These are phyloP conservation scores for Melaleuca alternifolia DNA, from an alignment of 345 rosid genomes.

Conservation along the genomic window DNA sequence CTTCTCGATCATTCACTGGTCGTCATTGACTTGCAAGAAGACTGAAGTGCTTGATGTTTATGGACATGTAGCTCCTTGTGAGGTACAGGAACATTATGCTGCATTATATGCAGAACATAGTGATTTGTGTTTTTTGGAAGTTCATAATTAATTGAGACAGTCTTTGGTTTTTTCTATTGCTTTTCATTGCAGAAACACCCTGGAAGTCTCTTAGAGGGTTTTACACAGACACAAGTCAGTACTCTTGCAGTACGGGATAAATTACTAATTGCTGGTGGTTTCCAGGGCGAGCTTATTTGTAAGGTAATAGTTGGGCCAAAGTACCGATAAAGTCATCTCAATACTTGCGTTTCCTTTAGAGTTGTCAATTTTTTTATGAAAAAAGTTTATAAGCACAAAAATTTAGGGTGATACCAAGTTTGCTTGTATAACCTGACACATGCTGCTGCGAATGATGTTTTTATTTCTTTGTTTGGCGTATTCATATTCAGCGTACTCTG, in stretches of 20 bases:
- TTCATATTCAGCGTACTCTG: background rate
- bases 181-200: constrained; percentile 37
- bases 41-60: constrained; percentile 48
- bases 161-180: background rate
- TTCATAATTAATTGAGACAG: background rate
- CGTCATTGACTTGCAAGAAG: constrained; percentile 34
- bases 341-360: background rate
- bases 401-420: background rate
- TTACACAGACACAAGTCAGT: constrained; percentile 50
- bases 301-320: constrained; percentile 16
- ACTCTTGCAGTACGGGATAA: constrained; percentile 46
- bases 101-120: background rate
- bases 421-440: background rate
- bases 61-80: constrained; percentile 42
- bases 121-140: background rate
- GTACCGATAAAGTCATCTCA: background rate
- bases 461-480: background rate
- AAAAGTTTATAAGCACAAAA: background rate
- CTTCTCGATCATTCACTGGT: constrained; percentile 52
- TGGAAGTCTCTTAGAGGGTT: constrained; percentile 44
- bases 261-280: constrained; percentile 51
- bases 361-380: background rate
- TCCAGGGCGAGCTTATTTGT: constrained; percentile 54
- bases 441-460: background rate
- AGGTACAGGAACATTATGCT: constrained; percentile 12